Base-by-base conservation (phyloP, 805 yeast species). In the Torulaspora maleeae region DNA sequence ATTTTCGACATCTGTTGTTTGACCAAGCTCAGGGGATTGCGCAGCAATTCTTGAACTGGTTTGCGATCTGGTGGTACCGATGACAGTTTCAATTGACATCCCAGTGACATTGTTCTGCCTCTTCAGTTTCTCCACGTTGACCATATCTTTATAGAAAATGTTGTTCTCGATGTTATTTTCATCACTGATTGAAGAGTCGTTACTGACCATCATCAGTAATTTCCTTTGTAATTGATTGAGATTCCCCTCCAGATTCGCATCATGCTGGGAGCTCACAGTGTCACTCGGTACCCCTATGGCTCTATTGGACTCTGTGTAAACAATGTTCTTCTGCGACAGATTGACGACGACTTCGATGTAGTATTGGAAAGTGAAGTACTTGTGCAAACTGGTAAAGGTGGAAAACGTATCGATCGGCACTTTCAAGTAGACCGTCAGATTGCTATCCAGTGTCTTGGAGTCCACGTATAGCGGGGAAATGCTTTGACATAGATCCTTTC, bases 381-480 rank as follows among this genome's bases (percentile, higher is more conserved):
- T 54, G 37, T 53, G 53, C 41, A 86, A 77, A 1, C 85, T 84
- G 13, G 78, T 73, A 11, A 87, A 85, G 0, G 95, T 86, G 0
- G 96, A 95, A 60, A 89, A 87, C 0, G 86, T 81, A 55, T 89
- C 96, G 0, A 84, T 78, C 0, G 97, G 96, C 0, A 89, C 81
- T 50, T 81, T 72, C 16, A 89, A 64, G 33, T 78, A 75, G 0
- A 90, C 78, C 27, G 77, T 77, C 8, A 83, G 71, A 27, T 77
- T 81, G 33, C 81, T 73, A 13, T 72, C 65, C 32, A 79, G 68
- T 1, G 83, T 74, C 11, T 59, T 68, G 0, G 90, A 87, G 59
- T 87, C 90, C n/a, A 87, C 78, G 51, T 79, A 83, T 10, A 89
- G 66, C 1, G 96, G 95, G 1, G 83, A 73, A 1, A 87, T 76